These are phyloP conservation scores for Syzygium aromaticum DNA, from an alignment of 345 rosid species.

Conservation along the genomic window DNA sequence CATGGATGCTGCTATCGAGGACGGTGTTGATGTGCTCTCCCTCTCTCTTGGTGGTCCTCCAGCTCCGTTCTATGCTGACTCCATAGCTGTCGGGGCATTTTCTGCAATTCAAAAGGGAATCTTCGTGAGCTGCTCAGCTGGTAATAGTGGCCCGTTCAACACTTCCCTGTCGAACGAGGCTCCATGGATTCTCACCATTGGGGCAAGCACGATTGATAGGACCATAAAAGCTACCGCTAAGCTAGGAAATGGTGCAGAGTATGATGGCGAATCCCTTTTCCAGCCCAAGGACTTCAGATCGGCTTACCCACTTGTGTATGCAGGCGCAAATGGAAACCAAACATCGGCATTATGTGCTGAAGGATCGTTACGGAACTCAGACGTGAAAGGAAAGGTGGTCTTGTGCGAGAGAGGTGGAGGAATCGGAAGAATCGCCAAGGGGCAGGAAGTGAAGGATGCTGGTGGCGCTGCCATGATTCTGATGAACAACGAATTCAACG, in stretches of 20 bases:
- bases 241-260: slow-evolving; percentile 15
- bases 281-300: slow-evolving; percentile 12
- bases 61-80: slow-evolving; percentile 17
- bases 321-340: slow-evolving; percentile 2
- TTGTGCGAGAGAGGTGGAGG: slow-evolving; percentile 6
- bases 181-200: slow-evolving; percentile 35
- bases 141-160: slow-evolving; percentile 25
- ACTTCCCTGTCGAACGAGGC: slow-evolving; percentile 29
- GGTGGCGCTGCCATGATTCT: slow-evolving; percentile 11
- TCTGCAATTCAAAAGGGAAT: slow-evolving; percentile 24
- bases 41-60: slow-evolving; percentile 24
- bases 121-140: slow-evolving; percentile 33
- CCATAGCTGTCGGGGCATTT: slow-evolving; percentile 25
- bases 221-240: slow-evolving; percentile 23
- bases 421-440: slow-evolving; percentile 4
- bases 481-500: not conserved
- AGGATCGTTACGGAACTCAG: not conserved
- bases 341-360: not conserved
- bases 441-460: slow-evolving; percentile 8
- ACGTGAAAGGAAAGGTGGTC: slow-evolving; percentile 1
- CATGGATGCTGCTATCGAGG: slow-evolving; percentile 33
- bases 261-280: slow-evolving; percentile 18
- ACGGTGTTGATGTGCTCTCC: slow-evolving; percentile 34
- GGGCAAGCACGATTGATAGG: slow-evolving; percentile 34
- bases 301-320: slow-evolving; percentile 18